Percentiles rank a stretch among this genome's conserved stretches.
These are phyloP conservation scores for Balansia obtecta DNA, from an alignment of 2,329 filamentous ascomycete genomes.

Conservation along the genomic window DNA sequence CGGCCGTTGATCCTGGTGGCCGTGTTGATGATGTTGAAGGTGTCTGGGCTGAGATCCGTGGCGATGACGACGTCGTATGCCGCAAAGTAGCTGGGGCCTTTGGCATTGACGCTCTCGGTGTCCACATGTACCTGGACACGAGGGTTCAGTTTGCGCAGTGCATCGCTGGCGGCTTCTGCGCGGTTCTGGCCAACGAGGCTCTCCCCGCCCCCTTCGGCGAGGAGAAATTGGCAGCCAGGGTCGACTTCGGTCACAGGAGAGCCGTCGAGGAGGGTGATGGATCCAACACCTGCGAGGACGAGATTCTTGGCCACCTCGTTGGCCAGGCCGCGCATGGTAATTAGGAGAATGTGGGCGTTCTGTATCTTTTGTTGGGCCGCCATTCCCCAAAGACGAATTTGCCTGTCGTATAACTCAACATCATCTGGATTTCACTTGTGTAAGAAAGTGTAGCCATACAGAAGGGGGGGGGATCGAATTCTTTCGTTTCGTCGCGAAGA, in stretches of 20 bases:
- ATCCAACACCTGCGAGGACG: constrained; percentile 83
- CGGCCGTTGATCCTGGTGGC: constrained; percentile 65
- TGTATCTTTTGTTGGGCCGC: constrained; percentile 89
- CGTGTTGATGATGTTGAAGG: constrained; percentile 71
- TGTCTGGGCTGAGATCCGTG: constrained; percentile 69
- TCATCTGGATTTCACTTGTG: constrained; percentile 49
- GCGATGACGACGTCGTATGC: constrained; percentile 79
- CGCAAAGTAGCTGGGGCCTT: constrained; percentile 62
- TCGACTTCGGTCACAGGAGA: constrained; percentile 65
- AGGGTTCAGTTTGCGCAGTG: constrained; percentile 78
- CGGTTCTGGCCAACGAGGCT: constrained; percentile 68
- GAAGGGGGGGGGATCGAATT: neutral
- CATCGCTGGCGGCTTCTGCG: constrained; percentile 65
- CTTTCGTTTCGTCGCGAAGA: neutral
- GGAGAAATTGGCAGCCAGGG: constrained; percentile 71
- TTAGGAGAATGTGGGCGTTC: constrained; percentile 76
- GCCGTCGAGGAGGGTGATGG: constrained; percentile 78
- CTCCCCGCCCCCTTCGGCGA: constrained; percentile 43
- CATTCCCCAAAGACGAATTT: constrained; percentile 95
- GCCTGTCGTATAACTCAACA: constrained; percentile 91
- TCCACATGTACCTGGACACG: constrained; percentile 68
- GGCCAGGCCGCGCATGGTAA: constrained; percentile 76
- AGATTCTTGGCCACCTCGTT: constrained; percentile 97
- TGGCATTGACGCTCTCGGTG: constrained; percentile 50
- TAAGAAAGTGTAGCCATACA: neutral